These are phyloP conservation scores for Solanum acaule DNA, from an alignment of 257 asterid genomes.

Conservation along the genomic window DNA sequence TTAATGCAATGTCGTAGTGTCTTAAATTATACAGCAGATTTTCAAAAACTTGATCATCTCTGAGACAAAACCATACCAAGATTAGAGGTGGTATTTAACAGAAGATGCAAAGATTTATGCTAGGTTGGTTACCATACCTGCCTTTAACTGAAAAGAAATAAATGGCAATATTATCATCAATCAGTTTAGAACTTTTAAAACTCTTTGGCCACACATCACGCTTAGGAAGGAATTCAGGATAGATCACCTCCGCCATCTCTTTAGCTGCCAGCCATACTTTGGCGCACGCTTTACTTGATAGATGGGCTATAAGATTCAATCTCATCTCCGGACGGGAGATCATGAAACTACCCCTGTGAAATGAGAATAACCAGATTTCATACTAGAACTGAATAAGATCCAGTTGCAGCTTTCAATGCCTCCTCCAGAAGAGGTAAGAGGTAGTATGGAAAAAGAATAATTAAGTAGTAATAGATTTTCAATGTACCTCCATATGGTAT, in stretches of 20 bases:
- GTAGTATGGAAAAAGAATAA: background rate
- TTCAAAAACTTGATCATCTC: slow-evolving; percentile 37
- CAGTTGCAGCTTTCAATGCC: background rate
- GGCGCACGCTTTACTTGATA: slow-evolving; percentile 3
- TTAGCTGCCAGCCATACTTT: slow-evolving; percentile 7
- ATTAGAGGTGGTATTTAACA: background rate
- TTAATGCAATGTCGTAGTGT: slow-evolving; percentile 28
- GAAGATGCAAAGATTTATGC: background rate
- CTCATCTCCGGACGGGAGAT: slow-evolving; percentile 3
- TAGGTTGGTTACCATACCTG: background rate
- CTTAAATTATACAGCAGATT: slow-evolving; percentile 26
- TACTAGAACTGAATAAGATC: background rate
- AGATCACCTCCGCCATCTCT: background rate
- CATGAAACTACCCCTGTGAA: slow-evolving; percentile 10
- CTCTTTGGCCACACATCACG: slow-evolving; percentile 11
- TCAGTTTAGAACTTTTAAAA: slow-evolving; percentile 1
- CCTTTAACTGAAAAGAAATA: slow-evolving; percentile 9
- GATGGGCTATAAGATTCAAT: slow-evolving; percentile 6
- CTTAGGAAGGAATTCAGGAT: slow-evolving; percentile 11
- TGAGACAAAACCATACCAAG: slow-evolving; percentile 5
- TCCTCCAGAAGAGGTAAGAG: background rate
- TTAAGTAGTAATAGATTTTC: background rate
- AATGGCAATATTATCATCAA: slow-evolving; percentile 10
- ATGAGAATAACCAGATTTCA: background rate
- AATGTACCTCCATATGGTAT: slow-evolving; percentile 8